Percentiles rank a stretch among this genome's conserved stretches.
Evolutionary conservation across 2,329 filamentous ascomycete species (phyloP).

Genomic region (Alternaria arbusti): DNA sequence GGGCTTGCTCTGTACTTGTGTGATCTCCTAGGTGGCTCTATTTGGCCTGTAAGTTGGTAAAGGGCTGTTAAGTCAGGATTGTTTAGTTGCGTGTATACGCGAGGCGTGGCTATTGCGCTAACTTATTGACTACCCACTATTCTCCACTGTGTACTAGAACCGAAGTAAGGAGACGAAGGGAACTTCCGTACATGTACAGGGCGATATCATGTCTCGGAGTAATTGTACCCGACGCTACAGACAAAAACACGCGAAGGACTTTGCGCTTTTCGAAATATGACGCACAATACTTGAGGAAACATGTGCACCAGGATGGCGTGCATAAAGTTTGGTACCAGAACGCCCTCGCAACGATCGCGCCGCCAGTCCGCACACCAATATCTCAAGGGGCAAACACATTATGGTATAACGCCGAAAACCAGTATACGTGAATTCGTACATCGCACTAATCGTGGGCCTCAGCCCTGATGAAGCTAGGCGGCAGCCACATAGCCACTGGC

Average conservation of each 20-base stretch:
- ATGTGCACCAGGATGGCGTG: slow-evolving; percentile 1
- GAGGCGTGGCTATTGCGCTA: slow-evolving; percentile 5
- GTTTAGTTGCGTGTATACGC: slow-evolving; percentile 2
- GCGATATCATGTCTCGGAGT: slow-evolving; percentile 3
- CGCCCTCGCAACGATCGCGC: slow-evolving; percentile 13
- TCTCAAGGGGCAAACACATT: slow-evolving; percentile 8
- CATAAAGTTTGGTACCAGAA: slow-evolving; percentile 4
- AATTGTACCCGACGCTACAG: background rate
- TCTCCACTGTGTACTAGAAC: slow-evolving; percentile 13
- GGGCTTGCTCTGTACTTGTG: background rate
- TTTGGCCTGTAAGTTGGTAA: background rate
- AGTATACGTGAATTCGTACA: slow-evolving; percentile 23
- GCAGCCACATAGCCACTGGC: slow-evolving; percentile 1
- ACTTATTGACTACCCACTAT: slow-evolving; percentile 10
- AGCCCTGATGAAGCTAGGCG: slow-evolving; percentile 13
- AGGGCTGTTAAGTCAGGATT: background rate
- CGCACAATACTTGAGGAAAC: slow-evolving; percentile 1
- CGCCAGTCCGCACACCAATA: slow-evolving; percentile 17
- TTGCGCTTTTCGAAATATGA: slow-evolving; percentile 6
- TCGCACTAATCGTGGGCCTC: slow-evolving; percentile 9
- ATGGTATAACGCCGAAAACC: slow-evolving; percentile 23
- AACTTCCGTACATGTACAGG: slow-evolving; percentile 10
- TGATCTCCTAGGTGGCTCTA: background rate
- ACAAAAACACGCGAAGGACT: background rate
- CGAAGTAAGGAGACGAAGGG: slow-evolving; percentile 6